Base-by-base conservation (phyloP, 768 basidiomycete species). In the Boletus rex-veris region DNA sequence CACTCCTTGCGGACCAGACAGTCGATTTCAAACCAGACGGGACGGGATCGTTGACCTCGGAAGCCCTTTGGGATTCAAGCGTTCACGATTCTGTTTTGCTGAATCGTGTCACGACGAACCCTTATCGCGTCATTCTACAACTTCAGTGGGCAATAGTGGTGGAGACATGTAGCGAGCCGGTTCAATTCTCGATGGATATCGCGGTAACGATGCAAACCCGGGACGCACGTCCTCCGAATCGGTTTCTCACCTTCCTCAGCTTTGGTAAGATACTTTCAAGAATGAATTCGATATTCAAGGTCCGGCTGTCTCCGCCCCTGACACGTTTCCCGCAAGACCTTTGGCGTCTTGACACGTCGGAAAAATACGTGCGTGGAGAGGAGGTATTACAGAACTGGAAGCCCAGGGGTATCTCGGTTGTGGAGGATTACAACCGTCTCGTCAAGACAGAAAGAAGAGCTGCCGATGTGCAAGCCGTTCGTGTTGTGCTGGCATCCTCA, bases 291-390 rank as follows among this genome's bases (percentile, higher is more conserved):
- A 80, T 97, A 42, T 99, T 95, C 76, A 81, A 77, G 31, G 79
- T 98, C 45, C 79, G 81, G 42, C 77, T 98, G 31, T 83, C 84
- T 3, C 94, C 96, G 12, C 88, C 91, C 15, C 73, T 91, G 56
- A 92, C 91, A 18, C 84, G 92, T 41, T 93, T 89, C 1, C 81
- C 92, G 3, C 84, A 84, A 66, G 94, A 98, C 58, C 76, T 99
- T 14, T 98, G 96, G 97, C 77, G 94, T 38, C 76, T 98, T 48
- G 93, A 99, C 73, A 98, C 96, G 1, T 85, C 90, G 28, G 89
- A 91, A 72, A 95, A 93, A 68, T 98, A 95, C 71, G 94, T 99
- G 0, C 81, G 86, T 42, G 96, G 96, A 8, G 95, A 98, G 68
- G 95, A 98, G 63, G 71, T 77, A 4, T 77, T 98, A 28, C 84